Evolutionary conservation across 2,329 filamentous ascomycete species (phyloP), one percentile per base, ranked within the genome.

Genomic region (Eutypa lata): DNA sequence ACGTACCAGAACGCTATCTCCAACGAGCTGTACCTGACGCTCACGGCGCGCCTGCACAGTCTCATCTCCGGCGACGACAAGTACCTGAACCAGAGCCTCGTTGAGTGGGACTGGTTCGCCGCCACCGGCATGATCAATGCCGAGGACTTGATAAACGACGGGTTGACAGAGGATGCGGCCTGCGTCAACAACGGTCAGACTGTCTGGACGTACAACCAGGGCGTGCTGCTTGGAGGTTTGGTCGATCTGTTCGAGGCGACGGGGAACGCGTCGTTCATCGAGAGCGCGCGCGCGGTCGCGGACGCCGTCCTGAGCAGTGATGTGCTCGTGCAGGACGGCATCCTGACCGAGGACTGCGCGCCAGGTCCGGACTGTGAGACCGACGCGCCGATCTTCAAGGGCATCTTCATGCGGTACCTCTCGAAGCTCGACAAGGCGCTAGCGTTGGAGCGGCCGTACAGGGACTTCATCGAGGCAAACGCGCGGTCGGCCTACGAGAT

Each of bases 371-470:
- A 59, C 6, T 68, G 66, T 53, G 58, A 65, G 42, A 57, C 59
- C 18, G 63, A 68, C 42, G 76, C 71, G 1, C 73, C 75, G 0
- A 78, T 84, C 45, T 87, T 87, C 73, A 87, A 87, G 61, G 84
- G 84, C 1, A 73, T 86, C 5, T 86, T 87, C 58, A 76, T 77
- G 21, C 75, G 83, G 1, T 83, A 83, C 51, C 66, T 87, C 10
- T 71, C 73, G 35, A 72, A 74, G 37, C 62, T 88, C 38, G 70
- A 84, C 4, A 65, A 68, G 2, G 76, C 63, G 2, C 73, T 75
- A 19, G n/a, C 40, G 0, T 73, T 73, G 1, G 69, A 76, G 33
- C 66, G 69, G 4, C 61, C 60, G 2, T 84, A 79, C 58, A 63
- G 60, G 8, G 53, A 65, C 2, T 79, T 81, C 37, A 74, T 86